Evolutionary conservation across 768 basidiomycete species (phyloP), one percentile per base, ranked within the genome.

Genomic region (Rhizopogon roseolus): DNA sequence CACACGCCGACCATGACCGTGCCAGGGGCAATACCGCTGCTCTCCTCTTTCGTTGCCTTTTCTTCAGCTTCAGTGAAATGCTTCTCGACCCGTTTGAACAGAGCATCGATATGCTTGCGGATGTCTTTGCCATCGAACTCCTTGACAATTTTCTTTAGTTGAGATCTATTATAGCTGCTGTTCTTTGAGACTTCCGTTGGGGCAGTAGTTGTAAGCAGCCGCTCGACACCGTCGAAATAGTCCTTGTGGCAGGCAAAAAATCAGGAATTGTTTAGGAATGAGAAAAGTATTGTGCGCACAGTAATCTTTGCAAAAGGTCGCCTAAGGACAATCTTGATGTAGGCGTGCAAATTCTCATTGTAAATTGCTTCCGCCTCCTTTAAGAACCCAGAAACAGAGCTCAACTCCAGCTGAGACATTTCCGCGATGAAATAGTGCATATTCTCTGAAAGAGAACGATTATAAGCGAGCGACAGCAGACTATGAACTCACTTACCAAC

Each of bases 381-480:
- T 46, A 85, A 71, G 64, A 91, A 93, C 1, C 71, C 63, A 44
- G 73, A 72, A 57, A 88, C 74, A 45, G 90, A 80, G 52, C 79
- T 72, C 49, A 86, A 72, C 63, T 89, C 81, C 62, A 93, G 75
- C 59, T 80, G 81, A 0, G 85, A 79, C 34, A 88, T 84, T 63
- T 96, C 94, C 0, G 86, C 82, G 37, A 93, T 81, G 65, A 97
- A 96, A 64, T 89, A 86, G 59, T 95, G 90, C 94, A 96, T 97
- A 66, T 98, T 98, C 71, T 97, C 96, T 98, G 64, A 2, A 28
- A 22, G 53, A 14, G 8, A 10, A 44, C 27, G 2, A 61, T 40
- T 46, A 38, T n/a, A 44, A 14, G 16, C 6, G 1, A 36, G 13
- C 39, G 6, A 11, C 28, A 28, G 13, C 28, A 28, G 13, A n/a